phyloP scores from a whole-genome alignment of 345 rosid genomes.

The Eucalyptus marginata region DNA sequence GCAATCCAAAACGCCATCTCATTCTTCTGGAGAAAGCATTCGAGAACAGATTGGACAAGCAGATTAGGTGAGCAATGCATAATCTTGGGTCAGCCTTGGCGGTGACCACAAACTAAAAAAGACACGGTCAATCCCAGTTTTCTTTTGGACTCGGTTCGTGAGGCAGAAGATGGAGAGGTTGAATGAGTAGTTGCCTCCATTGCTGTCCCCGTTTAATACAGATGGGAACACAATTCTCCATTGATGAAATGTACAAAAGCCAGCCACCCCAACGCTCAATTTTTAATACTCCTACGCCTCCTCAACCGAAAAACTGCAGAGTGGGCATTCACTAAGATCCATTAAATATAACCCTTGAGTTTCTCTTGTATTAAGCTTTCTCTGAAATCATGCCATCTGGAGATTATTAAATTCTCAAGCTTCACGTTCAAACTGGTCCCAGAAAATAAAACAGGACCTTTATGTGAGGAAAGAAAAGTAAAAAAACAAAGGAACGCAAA shows the following conservation, averaged over 20 bases:
- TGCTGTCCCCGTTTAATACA: neutral
- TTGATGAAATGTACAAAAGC: neutral
- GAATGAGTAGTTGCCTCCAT: neutral
- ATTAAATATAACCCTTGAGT: neutral
- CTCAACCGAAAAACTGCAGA: neutral
- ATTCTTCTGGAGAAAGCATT: neutral
- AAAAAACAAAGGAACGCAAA: neutral
- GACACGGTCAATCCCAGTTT: conserved; percentile 7
- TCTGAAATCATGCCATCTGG: neutral
- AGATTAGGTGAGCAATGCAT: conserved; percentile 3
- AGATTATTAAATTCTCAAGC: neutral
- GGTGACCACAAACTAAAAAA: neutral
- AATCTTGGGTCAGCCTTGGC: neutral
- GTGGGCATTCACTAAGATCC: neutral
- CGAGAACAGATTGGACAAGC: neutral
- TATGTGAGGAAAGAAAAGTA: neutral
- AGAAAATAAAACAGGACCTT: neutral
- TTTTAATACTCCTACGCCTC: neutral
- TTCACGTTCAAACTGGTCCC: neutral
- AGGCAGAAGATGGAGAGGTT: neutral
- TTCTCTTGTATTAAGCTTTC: neutral
- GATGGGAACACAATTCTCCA: neutral
- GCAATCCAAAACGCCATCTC: neutral
- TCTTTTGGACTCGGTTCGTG: neutral
- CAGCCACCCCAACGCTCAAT: neutral